Conservation (phyloP, 1,284 basidiomycete species). For the Boletus subluridellus region DNA sequence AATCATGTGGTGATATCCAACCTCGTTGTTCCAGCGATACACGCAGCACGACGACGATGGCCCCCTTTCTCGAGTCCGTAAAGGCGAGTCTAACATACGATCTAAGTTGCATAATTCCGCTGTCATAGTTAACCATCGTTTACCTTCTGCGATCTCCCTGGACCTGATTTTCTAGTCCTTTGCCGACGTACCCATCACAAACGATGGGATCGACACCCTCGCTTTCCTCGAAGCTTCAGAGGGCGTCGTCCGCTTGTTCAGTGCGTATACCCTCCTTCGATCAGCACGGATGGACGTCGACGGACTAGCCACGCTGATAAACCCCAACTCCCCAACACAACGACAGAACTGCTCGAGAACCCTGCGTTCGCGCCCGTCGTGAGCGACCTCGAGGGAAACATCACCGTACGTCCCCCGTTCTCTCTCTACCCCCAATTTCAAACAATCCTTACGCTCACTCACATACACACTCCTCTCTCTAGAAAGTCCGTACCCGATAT, state of each 20-base stretch:
- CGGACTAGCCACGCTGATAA: neutral
- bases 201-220: slow-evolving; percentile 84
- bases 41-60: slow-evolving; percentile 48
- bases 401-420: slow-evolving; percentile 52
- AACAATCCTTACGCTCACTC: neutral
- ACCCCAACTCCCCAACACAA: neutral
- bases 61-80: slow-evolving; percentile 84
- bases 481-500: slow-evolving; percentile 90
- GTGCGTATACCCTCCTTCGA: slow-evolving; percentile 44
- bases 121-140: neutral
- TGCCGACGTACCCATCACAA: slow-evolving; percentile 83
- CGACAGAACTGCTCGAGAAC: slow-evolving; percentile 81
- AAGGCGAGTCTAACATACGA: slow-evolving; percentile 48
- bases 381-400: slow-evolving; percentile 90
- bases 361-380: slow-evolving; percentile 85
- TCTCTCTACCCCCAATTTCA: neutral
- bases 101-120: fast-evolving
- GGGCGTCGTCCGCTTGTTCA: slow-evolving; percentile 89
- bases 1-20: neutral
- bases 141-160: neutral
- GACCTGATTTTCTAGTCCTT: slow-evolving; percentile 61
- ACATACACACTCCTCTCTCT: neutral
- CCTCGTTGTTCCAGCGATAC: slow-evolving; percentile 1
- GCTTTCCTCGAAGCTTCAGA: slow-evolving; percentile 88
- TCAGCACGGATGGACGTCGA: neutral